Evolutionary conservation across 148 eudicot genomes (phyloP), one percentile per base, ranked within the genome.

Genomic region (Polygonum aviculare): DNA sequence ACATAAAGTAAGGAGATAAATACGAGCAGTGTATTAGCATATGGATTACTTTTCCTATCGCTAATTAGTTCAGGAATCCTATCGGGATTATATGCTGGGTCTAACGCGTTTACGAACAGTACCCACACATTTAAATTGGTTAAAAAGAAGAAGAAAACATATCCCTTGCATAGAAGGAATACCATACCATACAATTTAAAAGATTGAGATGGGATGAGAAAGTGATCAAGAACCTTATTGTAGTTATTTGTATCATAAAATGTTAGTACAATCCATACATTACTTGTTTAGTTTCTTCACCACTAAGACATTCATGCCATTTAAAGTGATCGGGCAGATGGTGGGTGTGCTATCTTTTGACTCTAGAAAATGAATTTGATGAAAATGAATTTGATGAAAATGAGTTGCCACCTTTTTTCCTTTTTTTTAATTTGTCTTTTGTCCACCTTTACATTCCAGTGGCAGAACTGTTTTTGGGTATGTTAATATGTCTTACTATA

Each of bases 221-320:
- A 4, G 14, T 18, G 14, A n/a, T 54, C 22, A 22, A 54, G 50
- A 48, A 15, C 15, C 15, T 12, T 10, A 41, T 12, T 26, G 31
- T 26, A 48, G 3, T 47, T 10, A 3, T 15, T 12, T 50, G 7
- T 54, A 54, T n/a, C 60, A 54, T 18, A 54, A 26, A 26, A 26
- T 26, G 31, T n/a, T n/a, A n/a, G n/a, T 26, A 26, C 31, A 26
- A 54, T 4, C 19, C 26, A n/a, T 51, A 18, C 60, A 5, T 54
- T 54, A 19, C 26, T n/a, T 54, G 60, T 54, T 54, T n/a, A 54
- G 60, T 54, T 54, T 54, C 60, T 54, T 54, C 60, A 54, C 60
- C 60, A 54, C 26, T 54, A 54, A 54, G 60, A 19, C n/a, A 54
- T 54, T 19, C 60, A 54, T 54, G 60, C 1, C 60, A 54, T 54